phyloP scores from a whole-genome alignment of 169 alveolate genomes.

The Eimeria acervulina region DNA sequence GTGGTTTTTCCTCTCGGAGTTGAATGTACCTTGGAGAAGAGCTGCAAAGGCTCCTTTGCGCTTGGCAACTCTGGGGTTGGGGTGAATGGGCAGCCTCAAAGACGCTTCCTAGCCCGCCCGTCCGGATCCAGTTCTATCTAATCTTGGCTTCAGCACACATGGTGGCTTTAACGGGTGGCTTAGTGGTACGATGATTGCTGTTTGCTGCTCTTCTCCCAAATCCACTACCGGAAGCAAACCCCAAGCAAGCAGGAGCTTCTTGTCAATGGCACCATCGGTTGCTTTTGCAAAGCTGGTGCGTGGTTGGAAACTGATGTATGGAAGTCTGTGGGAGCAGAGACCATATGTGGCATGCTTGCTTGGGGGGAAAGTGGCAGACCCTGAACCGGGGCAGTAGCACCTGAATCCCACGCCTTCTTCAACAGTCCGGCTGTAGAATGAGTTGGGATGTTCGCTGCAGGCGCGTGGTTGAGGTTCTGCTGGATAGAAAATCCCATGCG shows the following conservation, averaged over 20 bases:
- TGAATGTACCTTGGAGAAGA: background rate
- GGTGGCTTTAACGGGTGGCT: background rate
- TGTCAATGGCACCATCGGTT: conserved; percentile 20
- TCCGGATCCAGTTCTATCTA: background rate
- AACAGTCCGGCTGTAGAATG: conserved; percentile 1
- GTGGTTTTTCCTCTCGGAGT: background rate
- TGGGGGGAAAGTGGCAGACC: background rate
- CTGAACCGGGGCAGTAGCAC: background rate
- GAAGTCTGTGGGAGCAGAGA: conserved; percentile 1
- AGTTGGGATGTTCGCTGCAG: conserved; percentile 12
- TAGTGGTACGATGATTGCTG: background rate
- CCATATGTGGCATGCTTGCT: conserved; percentile 17
- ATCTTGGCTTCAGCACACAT: background rate
- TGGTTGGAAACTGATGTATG: background rate
- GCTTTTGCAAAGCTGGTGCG: background rate
- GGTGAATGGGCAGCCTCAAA: background rate
- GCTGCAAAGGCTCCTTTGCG: background rate
- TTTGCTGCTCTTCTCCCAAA: background rate
- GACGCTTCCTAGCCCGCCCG: background rate
- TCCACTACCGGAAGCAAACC: conserved; percentile 64
- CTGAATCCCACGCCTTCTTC: background rate
- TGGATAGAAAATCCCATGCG: background rate
- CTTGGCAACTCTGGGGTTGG: background rate
- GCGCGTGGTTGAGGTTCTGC: background rate
- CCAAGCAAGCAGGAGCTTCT: conserved; percentile 71